Evolutionary conservation across 1,284 basidiomycete species (phyloP), one percentile per base, ranked within the genome.

Genomic region (Ustilago loliicola): DNA sequence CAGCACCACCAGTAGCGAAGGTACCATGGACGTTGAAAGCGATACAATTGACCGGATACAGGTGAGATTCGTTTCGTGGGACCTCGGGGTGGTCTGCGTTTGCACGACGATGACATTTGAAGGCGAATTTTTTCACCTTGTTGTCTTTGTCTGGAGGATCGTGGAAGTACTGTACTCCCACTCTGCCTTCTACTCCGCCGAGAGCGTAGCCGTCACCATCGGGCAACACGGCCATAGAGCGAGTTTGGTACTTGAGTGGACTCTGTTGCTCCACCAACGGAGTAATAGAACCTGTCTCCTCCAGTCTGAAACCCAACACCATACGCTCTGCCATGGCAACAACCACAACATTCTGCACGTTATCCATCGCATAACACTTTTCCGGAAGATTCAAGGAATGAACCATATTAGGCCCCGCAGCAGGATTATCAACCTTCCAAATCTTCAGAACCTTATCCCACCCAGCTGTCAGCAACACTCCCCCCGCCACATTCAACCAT

Each of bases 101-200:
- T 48, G 88, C 90, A 4, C 91, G 90, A 47, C 96, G 93, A 86
- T 98, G 96, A 84, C 96, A 98, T 84, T 95, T 96, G 90, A 98
- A 98, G 0, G 94, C 95, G 86, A 96, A 97, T 88, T 96, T 96
- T 86, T 91, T 80, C 40, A 67, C 73, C 42, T 79, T 77, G 48
- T 61, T 48, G 61, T 82, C 81, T 62, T 82, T 82, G 70, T 82
- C 80, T 72, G 76, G 75, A 23, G 63, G 63, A 57, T 76, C 66
- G 54, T 74, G 73, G 50, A 88, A 93, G 86, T 87, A 97, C 93
- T 98, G 96, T 72, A 99, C 95, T 1, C 94, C 96, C 0, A 98
- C 95, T 57, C 96, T 90, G 10, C 96, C 96, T 87, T 99, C 96
- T 13, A 98, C 92, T 84, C 94, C 96, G 19, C 96, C 96, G 0